Percentiles rank a stretch among this genome's conserved stretches.
Conservation (phyloP, 176 grass and related monocot genomes). For the Oryza punctata region DNA sequence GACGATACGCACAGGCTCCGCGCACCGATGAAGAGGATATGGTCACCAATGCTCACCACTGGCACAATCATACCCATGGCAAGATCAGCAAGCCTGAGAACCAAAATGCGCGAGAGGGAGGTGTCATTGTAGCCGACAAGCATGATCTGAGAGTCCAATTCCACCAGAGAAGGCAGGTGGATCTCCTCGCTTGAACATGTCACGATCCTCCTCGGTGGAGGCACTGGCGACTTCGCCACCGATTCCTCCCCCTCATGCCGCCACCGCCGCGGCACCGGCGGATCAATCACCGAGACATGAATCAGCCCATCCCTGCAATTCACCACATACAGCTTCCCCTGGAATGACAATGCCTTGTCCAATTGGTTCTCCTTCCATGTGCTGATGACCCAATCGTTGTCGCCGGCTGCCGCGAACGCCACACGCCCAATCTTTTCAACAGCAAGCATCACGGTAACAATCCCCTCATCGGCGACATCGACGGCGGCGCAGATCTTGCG, state of each 20-base stretch:
- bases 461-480: neutral
- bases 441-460: neutral
- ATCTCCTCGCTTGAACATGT: conserved; percentile 31
- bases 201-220: neutral
- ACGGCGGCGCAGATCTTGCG: conserved; percentile 20
- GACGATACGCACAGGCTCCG: conserved; percentile 21
- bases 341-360: neutral
- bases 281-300: neutral
- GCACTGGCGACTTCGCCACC: neutral
- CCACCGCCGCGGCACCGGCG: neutral
- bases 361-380: conserved; percentile 17
- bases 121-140: conserved; percentile 26
- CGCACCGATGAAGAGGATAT: conserved; percentile 9
- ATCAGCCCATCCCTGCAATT: conserved; percentile 1
- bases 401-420: neutral
- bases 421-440: too few species aligned
- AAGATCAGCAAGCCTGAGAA: conserved; percentile 35
- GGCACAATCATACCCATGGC: neutral
- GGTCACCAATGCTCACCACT: neutral
- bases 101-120: conserved; percentile 21
- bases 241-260: neutral
- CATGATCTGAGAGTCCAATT: conserved; percentile 31
- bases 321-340: conserved; percentile 31
- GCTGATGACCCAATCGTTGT: neutral
- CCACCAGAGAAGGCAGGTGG: conserved; percentile 18